Conservation (phyloP, 495 filamentous ascomycete genomes). For the Annulohypoxylon maeteangense region DNA sequence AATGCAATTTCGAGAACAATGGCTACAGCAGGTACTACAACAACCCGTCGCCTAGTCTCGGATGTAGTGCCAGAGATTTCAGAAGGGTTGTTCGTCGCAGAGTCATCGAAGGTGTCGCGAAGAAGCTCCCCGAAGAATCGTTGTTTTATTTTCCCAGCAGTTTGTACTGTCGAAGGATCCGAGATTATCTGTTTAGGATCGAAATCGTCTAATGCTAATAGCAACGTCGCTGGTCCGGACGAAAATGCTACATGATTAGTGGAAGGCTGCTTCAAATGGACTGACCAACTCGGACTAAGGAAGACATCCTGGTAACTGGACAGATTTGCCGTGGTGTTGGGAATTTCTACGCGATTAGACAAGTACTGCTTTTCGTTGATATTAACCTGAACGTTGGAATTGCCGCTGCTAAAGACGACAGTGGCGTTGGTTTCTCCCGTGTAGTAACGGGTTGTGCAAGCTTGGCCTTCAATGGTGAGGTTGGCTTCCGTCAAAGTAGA, state of each 20-base stretch:
- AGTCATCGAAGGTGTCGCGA: conserved; percentile 37
- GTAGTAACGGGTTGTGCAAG: conserved; percentile 48
- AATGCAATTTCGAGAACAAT: conserved; percentile 30
- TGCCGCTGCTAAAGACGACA: conserved; percentile 22
- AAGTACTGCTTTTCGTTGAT: conserved; percentile 41
- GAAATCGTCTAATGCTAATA: conserved; percentile 44
- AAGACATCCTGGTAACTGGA: conserved; percentile 34
- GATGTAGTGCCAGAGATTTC: neutral
- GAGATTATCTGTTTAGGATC: conserved; percentile 32
- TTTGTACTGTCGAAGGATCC: neutral
- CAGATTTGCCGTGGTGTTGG: conserved; percentile 13
- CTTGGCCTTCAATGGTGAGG: conserved; percentile 16
- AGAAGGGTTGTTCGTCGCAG: neutral
- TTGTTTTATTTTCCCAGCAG: conserved; percentile 47
- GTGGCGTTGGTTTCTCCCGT: conserved; percentile 48
- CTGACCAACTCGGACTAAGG: conserved; percentile 28
- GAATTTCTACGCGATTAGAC: conserved; percentile 26
- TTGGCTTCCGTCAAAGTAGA: neutral
- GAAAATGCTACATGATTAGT: neutral
- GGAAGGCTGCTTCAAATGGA: conserved; percentile 22
- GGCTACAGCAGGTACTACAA: conserved; percentile 37
- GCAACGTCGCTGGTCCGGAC: conserved; percentile 35
- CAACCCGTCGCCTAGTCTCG: conserved; percentile 25
- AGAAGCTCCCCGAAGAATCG: conserved; percentile 53
- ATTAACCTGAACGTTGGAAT: conserved; percentile 35